Conservation (phyloP, 2,329 filamentous ascomycete species). For the Hypomyces rosellus region DNA sequence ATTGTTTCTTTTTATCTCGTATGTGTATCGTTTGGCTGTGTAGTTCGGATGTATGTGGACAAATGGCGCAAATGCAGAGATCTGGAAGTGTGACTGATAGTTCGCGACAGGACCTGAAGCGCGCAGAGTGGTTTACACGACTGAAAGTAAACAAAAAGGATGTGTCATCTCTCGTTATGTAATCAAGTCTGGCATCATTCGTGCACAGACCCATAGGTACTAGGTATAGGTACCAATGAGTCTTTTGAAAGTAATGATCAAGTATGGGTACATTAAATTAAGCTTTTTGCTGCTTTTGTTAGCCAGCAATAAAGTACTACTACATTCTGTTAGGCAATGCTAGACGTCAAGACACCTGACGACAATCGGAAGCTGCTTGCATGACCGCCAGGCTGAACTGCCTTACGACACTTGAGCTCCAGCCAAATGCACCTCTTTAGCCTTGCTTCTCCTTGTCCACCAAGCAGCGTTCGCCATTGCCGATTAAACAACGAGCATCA, state of each 20-base stretch:
- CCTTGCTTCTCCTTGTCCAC: conserved; percentile 4
- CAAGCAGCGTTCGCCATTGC: no score
- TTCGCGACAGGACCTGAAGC: not conserved
- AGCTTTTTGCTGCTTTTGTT: not conserved
- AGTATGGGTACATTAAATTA: not conserved
- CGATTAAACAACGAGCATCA: no score
- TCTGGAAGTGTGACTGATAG: not conserved
- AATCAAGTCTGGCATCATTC: not conserved
- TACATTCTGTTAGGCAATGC: not conserved
- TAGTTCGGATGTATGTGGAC: not conserved
- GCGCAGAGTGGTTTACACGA: not conserved
- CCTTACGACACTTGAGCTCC: conserved; percentile 35
- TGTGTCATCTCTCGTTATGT: not conserved
- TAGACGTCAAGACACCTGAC: not conserved
- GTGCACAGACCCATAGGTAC: no score
- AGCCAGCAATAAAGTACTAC: not conserved
- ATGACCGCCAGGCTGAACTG: conserved; percentile 37
- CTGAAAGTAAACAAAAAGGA: conserved; percentile 1
- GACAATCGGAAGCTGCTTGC: not conserved
- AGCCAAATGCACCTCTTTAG: not conserved
- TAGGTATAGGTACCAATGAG: not conserved
- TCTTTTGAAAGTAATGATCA: not conserved
- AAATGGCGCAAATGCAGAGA: not conserved
- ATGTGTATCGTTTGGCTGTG: conserved; percentile 2
- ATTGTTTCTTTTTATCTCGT: conserved; percentile 29